Base-by-base conservation (phyloP, 2,329 filamentous ascomycete genomes). In the Triangularia verruculosa region DNA sequence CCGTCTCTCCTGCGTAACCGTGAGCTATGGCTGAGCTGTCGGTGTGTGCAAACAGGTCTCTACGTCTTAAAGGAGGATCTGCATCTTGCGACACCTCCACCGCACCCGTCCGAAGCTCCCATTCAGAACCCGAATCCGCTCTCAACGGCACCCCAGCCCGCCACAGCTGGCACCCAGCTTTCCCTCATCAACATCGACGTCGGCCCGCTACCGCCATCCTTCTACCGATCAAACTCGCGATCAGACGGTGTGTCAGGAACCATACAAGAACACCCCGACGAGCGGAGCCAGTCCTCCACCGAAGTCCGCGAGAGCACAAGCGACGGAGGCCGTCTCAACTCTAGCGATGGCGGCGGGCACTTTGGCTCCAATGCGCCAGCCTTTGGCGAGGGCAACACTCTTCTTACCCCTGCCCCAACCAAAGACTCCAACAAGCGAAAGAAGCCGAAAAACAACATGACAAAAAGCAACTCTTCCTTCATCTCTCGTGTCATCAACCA, bases 391-490 rank as follows among this genome's bases (percentile, higher is more conserved):
- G 90, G 91, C 60, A 98, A 97, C 74, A 84, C 89, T 6, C 83
- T 91, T 25, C 81, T 98, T 28, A 80, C 83, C 11, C 78, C 86
- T 2, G 81, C 83, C 17, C 83, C 84, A 59, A 81, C 83, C 28
- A 92, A 92, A 72, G 91, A 93, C 72, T 83, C 86, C 47, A 87
- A 86, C 68, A 97, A 97, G 81, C 85, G 87, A 74, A 86, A 89
- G 73, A 99, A 99, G 76, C 95, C 95, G 2, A 99, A 98, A 83
- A 98, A 94, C 78, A 98, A 96, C 76, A 95, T 99, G 76, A 89
- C 94, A 59, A 99, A 99, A 82, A 98, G 93, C 79, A 98, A 97
- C 76, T 99, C 95, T 9, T 97, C 94, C 0, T 99, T 97, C 74
- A 95, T 99, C 28, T 97, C 94, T n/a, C 83, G 95, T 61, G 94